Conservation (phyloP, 2,329 filamentous ascomycete genomes). For the Diatrype stigma region DNA sequence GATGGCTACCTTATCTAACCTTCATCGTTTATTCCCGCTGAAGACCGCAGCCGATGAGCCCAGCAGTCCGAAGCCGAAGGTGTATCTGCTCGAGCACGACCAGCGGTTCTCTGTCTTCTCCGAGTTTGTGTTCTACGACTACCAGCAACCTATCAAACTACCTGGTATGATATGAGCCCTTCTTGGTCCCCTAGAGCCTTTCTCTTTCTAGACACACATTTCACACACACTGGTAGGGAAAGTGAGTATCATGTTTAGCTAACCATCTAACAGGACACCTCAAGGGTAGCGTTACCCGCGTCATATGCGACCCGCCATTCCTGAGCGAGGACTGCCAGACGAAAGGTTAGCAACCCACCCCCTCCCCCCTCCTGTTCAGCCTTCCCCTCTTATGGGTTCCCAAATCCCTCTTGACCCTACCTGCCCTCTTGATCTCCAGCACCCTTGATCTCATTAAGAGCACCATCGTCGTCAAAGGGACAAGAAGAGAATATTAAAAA, state of each 20-base stretch:
- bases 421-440: too few species aligned
- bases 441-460: too few species aligned
- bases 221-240: too few species aligned
- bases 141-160: constrained; percentile 61
- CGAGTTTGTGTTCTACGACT: constrained; percentile 74
- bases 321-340: constrained; percentile 77
- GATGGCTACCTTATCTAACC: too few species aligned
- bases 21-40: too few species aligned
- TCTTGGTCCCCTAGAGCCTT: not conserved
- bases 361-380: not conserved
- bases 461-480: too few species aligned
- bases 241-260: not conserved
- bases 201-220: not conserved
- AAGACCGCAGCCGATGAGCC: too few species aligned
- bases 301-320: constrained; percentile 77
- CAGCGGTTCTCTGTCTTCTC: constrained; percentile 68
- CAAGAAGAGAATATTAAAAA: too few species aligned
- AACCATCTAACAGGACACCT: constrained; percentile 40
- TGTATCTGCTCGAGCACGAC: constrained; percentile 71
- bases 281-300: constrained; percentile 61
- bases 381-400: not conserved
- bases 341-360: constrained; percentile 48
- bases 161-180: constrained; percentile 39
- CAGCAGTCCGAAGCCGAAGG: constrained; percentile 44
- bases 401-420: too few species aligned